A percentile compares a stretch with the other conserved stretches of the same genome.
These are phyloP conservation scores for Acrocalymma vagum DNA, from an alignment of 2,329 filamentous ascomycete species.

Conservation along the genomic window DNA sequence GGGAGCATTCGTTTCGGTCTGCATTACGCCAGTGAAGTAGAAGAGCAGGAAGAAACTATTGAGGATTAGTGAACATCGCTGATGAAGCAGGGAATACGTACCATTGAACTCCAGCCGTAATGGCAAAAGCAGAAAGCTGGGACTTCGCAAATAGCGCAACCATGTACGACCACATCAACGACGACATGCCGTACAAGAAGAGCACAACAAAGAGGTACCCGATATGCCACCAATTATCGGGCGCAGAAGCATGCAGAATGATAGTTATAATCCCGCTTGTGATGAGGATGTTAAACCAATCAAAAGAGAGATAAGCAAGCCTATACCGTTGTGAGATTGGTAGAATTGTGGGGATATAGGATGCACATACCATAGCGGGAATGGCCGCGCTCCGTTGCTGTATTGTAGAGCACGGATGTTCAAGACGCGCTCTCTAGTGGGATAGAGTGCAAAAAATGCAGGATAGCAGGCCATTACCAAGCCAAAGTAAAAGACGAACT, in stretches of 20 bases:
- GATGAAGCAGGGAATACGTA: constrained; percentile 28
- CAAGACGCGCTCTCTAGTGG: constrained; percentile 77
- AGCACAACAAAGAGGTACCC: constrained; percentile 82
- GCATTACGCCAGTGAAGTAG: constrained; percentile 48
- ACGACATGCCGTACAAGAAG: constrained; percentile 78
- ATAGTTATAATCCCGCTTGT: constrained; percentile 72
- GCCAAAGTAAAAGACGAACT: constrained; percentile 82
- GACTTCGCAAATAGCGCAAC: constrained; percentile 79
- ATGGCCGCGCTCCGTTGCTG: constrained; percentile 81
- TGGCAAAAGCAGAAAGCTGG: constrained; percentile 82
- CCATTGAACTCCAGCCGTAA: constrained; percentile 77
- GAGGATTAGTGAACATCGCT: not conserved
- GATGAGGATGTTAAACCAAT: constrained; percentile 74
- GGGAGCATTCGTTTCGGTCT: constrained; percentile 20
- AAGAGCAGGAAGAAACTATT: constrained; percentile 52
- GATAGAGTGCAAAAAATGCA: constrained; percentile 86
- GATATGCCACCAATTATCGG: constrained; percentile 74
- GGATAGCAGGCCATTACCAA: constrained; percentile 79
- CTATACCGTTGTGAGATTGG: constrained; percentile 3
- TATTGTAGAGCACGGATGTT: constrained; percentile 85
- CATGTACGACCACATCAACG: constrained; percentile 77
- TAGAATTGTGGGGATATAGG: not conserved
- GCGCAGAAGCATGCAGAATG: constrained; percentile 65
- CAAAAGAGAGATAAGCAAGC: constrained; percentile 78
- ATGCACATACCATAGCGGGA: constrained; percentile 72